Evolutionary conservation across 306 rosid genomes (phyloP).

Genomic region (Sicyos edulis): DNA sequence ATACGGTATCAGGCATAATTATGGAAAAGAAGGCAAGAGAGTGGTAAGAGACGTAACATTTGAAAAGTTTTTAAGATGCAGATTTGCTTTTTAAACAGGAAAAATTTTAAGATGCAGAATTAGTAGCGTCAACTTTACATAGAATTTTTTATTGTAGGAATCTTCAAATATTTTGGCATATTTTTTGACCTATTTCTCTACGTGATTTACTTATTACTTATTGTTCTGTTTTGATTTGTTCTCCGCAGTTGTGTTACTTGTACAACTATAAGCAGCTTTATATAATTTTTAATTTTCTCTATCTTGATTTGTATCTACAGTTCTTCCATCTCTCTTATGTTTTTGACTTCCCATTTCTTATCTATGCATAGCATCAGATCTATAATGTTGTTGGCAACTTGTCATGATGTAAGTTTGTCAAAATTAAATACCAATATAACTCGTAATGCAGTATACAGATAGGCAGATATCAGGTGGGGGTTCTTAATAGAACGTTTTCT

Average conservation of each 20-base stretch:
- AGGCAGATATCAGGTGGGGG: not conserved
- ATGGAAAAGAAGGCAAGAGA: conserved; percentile 91
- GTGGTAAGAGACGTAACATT: conserved; percentile 50
- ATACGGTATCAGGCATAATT: conserved; percentile 77
- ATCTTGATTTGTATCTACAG: conserved; percentile 10
- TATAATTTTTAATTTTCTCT: not conserved
- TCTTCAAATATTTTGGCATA: conserved; percentile 9
- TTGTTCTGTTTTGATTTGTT: not conserved
- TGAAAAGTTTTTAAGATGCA: not conserved
- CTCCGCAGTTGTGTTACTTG: not conserved
- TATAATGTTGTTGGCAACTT: conserved; percentile 3
- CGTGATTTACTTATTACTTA: not conserved
- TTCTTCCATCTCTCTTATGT: not conserved
- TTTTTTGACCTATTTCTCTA: not conserved
- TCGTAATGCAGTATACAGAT: not conserved
- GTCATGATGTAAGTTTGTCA: not conserved
- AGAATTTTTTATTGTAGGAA: not conserved
- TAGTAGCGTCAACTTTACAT: not conserved
- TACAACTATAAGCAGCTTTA: not conserved
- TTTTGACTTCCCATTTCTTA: not conserved
- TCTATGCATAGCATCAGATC: not conserved
- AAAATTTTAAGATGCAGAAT: not conserved
- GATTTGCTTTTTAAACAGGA: conserved; percentile 7
- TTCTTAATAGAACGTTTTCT: not conserved
- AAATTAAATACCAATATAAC: not conserved